Evolutionary conservation across 2,329 filamentous ascomycete genomes (phyloP).

Genomic region (Ophiostoma montium): DNA sequence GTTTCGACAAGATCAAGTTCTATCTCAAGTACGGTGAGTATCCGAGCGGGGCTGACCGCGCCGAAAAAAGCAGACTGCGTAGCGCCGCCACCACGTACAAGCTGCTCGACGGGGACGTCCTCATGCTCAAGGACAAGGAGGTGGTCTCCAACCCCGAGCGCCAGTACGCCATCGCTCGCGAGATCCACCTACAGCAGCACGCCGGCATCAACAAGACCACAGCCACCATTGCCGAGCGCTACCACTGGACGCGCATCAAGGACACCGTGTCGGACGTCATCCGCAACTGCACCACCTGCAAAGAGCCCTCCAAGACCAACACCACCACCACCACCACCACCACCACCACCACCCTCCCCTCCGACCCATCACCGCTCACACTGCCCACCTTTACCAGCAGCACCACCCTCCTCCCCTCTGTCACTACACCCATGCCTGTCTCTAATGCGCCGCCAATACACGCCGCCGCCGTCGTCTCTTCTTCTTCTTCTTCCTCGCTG

Average conservation of each 20-base stretch:
- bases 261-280: constrained; percentile 94
- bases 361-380: not conserved
- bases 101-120: constrained; percentile 58
- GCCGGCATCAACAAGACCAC: constrained; percentile 98
- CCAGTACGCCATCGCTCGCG: constrained; percentile 79
- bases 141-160: constrained; percentile 80
- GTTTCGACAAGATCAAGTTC: constrained; percentile 97
- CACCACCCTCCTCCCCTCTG: not conserved
- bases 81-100: constrained; percentile 95
- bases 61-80: constrained; percentile 86
- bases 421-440: constrained; percentile 4
- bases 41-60: constrained; percentile 80
- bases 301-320: constrained; percentile 51
- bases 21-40: constrained; percentile 93
- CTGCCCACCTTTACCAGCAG: not conserved
- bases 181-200: constrained; percentile 61
- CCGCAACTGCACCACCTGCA: constrained; percentile 80
- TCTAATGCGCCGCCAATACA: constrained; percentile 4
- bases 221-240: constrained; percentile 80
- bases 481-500: not conserved
- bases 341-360: not conserved
- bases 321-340: not conserved
- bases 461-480: not conserved
- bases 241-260: constrained; percentile 97
- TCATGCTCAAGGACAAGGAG: constrained; percentile 97